Percentiles rank a stretch among this genome's conserved stretches.
Conservation (phyloP, 352 stramenopile genomes). For the Globisporangium cylindrosporum region DNA sequence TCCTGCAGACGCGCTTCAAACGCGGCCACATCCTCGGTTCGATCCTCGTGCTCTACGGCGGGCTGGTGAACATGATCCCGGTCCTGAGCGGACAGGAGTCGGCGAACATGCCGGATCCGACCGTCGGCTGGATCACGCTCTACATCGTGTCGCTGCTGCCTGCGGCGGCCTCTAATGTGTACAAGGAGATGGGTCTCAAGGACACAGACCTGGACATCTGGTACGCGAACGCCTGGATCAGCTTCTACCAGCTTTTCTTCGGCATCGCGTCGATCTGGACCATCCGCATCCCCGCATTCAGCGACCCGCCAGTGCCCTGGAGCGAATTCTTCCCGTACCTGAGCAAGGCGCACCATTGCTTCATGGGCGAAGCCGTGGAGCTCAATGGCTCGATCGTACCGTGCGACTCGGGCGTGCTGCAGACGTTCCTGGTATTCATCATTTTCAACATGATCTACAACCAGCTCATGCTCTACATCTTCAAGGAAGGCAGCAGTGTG, state of each 20-base stretch:
- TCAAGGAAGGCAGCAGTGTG: conserved; percentile 87
- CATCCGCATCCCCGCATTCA: conserved; percentile 76
- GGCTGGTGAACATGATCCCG: conserved; percentile 82
- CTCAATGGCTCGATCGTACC: conserved; percentile 52
- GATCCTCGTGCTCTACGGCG: conserved; percentile 83
- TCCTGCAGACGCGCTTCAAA: conserved; percentile 79
- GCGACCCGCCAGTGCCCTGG: conserved; percentile 73
- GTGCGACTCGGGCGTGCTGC: conserved; percentile 67
- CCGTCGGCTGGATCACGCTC: conserved; percentile 69
- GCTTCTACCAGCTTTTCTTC: conserved; percentile 79
- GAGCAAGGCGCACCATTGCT: conserved; percentile 67
- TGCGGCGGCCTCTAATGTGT: conserved; percentile 75
- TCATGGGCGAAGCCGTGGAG: conserved; percentile 67
- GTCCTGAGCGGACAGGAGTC: conserved; percentile 61
- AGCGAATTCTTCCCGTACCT: conserved; percentile 68
- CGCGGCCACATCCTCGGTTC: conserved; percentile 81
- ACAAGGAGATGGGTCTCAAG: conserved; percentile 89
- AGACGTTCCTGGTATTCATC: conserved; percentile 82
- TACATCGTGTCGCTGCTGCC: conserved; percentile 77
- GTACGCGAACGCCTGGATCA: conserved; percentile 87
- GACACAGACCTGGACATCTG: conserved; percentile 87
- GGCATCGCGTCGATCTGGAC: conserved; percentile 75
- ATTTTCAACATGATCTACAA: conserved; percentile 67
- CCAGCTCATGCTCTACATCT: conserved; percentile 88
- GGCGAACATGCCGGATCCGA: conserved; percentile 73